Evolutionary conservation across 768 basidiomycete genomes (phyloP), one percentile per base, ranked within the genome.

Genomic region (Russula sp.): DNA sequence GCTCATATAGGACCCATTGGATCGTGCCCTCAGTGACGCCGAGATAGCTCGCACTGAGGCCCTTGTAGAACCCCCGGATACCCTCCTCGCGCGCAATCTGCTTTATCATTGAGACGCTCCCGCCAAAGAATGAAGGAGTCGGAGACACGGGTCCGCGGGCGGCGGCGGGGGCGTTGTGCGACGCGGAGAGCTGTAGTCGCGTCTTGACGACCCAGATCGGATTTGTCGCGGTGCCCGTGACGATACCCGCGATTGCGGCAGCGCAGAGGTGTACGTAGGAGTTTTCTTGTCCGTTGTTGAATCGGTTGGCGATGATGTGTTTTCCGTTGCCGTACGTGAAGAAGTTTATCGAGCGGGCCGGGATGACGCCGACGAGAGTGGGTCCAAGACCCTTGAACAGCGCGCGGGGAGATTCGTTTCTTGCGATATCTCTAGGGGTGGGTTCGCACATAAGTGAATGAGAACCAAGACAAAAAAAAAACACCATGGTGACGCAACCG

Each of bases 171-270:
- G 57, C 11, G 20, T 49, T 53, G 35, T 62, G 31, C 22, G 67
- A 55, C n/a, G 78, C 74, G 3, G 75, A 77, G 16, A 99, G 84
- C 71, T 99, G 97, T 58, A 99, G 70, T 7, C 96, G 87, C 49
- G 97, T 99, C 75, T 98, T 99, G 64, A 99, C 93, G 52, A 99
- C 97, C 97, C 97, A 99, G 31, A 99, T 96, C 0, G 97, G 97
- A 73, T 99, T 99, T 22, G 97, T 98, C 11, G 85, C 92, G 0
- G 92, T 88, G 5, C 94, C 84, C 0, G 97, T 99, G 37, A 80
- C 78, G 67, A 98, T 77, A 0, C 96, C 95, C 1, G 96, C 96
- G 10, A 86, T 71, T 0, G 91, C 89, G 1, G 95, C 97, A 0
- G 96, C 90, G 1, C 78, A 65, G 27, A 98, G 85, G 73, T 98